These are phyloP conservation scores for Skeletonema marinoi DNA, from an alignment of 108 stramenopile genomes.

Conservation along the genomic window DNA sequence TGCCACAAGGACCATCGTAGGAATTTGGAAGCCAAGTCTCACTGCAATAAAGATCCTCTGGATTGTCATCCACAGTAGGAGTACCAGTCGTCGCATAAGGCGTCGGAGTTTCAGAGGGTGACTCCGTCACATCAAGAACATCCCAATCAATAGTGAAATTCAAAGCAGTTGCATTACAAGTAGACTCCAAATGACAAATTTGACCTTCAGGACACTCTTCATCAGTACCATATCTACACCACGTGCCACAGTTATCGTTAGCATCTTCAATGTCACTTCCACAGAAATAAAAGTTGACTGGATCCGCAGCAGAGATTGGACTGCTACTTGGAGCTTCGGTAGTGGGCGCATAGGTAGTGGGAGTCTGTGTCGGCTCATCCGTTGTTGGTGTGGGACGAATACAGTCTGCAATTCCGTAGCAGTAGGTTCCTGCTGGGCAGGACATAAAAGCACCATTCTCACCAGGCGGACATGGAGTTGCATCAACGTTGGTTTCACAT, in stretches of 20 bases:
- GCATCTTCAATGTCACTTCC: conserved; percentile 22
- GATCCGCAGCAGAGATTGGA: conserved; percentile 20
- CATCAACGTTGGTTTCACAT: conserved; percentile 27
- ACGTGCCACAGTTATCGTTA: conserved; percentile 17
- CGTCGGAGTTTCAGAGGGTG: conserved; percentile 13
- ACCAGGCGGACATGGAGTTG: conserved; percentile 18
- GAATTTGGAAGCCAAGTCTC: conserved; percentile 3
- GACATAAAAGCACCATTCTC: neutral
- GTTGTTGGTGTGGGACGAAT: conserved; percentile 19
- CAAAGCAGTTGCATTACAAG: conserved; percentile 37
- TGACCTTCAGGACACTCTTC: conserved; percentile 28
- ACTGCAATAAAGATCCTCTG: conserved; percentile 23
- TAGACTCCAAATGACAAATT: conserved; percentile 12
- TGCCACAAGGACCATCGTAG: conserved; percentile 34
- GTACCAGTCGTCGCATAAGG: conserved; percentile 11
- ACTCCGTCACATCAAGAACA: neutral
- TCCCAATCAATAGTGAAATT: conserved; percentile 28
- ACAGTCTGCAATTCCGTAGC: conserved; percentile 18
- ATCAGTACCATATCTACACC: conserved; percentile 30
- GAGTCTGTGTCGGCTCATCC: conserved; percentile 3
- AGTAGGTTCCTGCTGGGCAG: conserved; percentile 14
- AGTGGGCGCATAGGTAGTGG: conserved; percentile 15
- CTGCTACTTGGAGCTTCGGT: conserved; percentile 14
- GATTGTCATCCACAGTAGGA: conserved; percentile 30
- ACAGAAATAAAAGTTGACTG: conserved; percentile 31